Evolutionary conservation across 1,139 yeast species (phyloP), one percentile per base, ranked within the genome.

Genomic region (Blastobotrys malaysiensis): DNA sequence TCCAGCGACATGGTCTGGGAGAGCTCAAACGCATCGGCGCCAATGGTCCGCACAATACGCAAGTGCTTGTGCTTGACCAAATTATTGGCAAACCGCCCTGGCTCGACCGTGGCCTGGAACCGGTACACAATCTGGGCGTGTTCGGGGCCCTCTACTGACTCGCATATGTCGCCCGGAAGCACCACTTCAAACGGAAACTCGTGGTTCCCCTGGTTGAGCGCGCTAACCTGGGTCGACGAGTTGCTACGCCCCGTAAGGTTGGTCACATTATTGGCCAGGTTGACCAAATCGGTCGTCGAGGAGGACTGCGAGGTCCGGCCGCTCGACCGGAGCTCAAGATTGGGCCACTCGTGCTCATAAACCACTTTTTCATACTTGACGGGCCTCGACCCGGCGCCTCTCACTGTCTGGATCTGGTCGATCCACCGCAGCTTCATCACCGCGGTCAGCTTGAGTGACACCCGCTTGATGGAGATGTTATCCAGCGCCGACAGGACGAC

Each of bases 1-100:
- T 90, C 97, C 20, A 93, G 96, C 0, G 96, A 90, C 61, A 90
- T 88, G 0, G 98, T 89, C 70, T 93, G 98, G 0, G 95, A 79
- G 47, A 91, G 75, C 65, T 95, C 99, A 1, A 88, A 80, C 0
- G 96, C 82, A 69, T 91, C 98, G 1, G 96, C 81, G 0, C 96
- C 84, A 55, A 91, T 72, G 0, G 99, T 93, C 61, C 99, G 78
- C n/a, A 93, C 82, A 13, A 95, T 84, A 57, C 97, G 79, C 9
- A 95, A 61, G 64, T 85, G 91, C 61, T 84, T 88, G 62, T 82
- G 84, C 22, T 90, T 77, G n/a, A 76, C 64, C 62, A 91, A 70
- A 55, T 82, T 81, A 57, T 79, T 78, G 53, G 83, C 80, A 65
- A 88, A 88, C 58, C 91, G 82, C 1, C 95, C 93, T 54, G 96